Conservation (phyloP, 2,329 filamentous ascomycete species). For the Xylariomycetidae sp. region DNA sequence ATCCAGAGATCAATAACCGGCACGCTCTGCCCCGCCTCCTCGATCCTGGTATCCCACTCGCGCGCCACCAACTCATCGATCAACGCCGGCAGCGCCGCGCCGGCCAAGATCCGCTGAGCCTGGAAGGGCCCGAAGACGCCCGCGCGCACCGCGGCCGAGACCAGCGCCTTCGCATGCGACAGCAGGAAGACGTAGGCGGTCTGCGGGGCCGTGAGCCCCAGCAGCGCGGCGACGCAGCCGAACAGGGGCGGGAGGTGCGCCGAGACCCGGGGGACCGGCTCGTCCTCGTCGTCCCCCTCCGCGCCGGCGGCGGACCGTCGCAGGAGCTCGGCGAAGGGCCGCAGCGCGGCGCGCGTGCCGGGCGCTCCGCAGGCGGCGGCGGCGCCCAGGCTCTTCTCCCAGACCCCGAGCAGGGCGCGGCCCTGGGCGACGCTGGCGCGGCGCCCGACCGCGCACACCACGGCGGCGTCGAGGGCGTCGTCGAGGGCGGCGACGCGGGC, state of each 20-base stretch:
- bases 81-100: slow-evolving; percentile 47
- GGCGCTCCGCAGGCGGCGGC: too few species aligned
- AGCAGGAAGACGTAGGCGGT: slow-evolving; percentile 71
- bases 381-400: slow-evolving; percentile 71
- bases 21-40: slow-evolving; percentile 67
- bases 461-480: slow-evolving; percentile 69
- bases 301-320: neutral
- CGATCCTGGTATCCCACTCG: slow-evolving; percentile 51
- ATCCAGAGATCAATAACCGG: slow-evolving; percentile 79
- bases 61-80: slow-evolving; percentile 53
- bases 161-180: slow-evolving; percentile 67
- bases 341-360: slow-evolving; percentile 13
- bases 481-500: slow-evolving; percentile 51
- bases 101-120: slow-evolving; percentile 66
- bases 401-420: slow-evolving; percentile 65
- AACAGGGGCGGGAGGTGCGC: slow-evolving; percentile 68
- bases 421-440: slow-evolving; percentile 72
- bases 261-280: slow-evolving; percentile 37
- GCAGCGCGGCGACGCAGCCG: slow-evolving; percentile 58
- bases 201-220: slow-evolving; percentile 55
- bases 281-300: slow-evolving; percentile 4
- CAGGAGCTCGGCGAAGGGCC: slow-evolving; percentile 14
- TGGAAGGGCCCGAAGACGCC: slow-evolving; percentile 77
- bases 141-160: slow-evolving; percentile 71
- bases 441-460: slow-evolving; percentile 72